Evolutionary conservation across 331 rosid genomes (phyloP).

Genomic region (Dryas integrifolia): DNA sequence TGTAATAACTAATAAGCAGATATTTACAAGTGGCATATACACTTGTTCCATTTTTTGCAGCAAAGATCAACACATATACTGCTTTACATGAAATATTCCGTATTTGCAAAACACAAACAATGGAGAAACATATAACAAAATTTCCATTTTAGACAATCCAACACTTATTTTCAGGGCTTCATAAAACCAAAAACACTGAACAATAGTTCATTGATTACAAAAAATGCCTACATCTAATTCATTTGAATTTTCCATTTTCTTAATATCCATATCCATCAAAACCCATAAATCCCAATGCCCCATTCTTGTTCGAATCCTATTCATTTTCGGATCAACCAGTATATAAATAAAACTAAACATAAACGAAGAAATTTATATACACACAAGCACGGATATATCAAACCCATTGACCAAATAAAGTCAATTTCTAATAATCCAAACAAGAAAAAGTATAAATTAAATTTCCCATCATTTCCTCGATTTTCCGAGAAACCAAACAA

Average conservation of each 20-base stretch:
- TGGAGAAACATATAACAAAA: too few relatives aligned
- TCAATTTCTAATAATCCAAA: not conserved
- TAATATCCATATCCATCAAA: not conserved
- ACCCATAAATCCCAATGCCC: not conserved
- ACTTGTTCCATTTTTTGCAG: not conserved
- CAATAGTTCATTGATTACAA: too few relatives aligned
- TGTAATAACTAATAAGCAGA: not conserved
- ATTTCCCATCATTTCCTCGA: not conserved
- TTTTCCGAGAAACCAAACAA: not conserved
- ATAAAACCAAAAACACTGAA: too few relatives aligned
- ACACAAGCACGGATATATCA: not conserved
- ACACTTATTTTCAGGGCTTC: too few relatives aligned
- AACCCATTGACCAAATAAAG: not conserved
- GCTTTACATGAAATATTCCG: not conserved
- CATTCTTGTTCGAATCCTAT: not conserved
- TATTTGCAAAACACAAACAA: not conserved
- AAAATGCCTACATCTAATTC: not conserved
- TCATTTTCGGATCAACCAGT: not conserved
- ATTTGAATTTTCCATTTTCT: not conserved
- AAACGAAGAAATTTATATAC: not conserved
- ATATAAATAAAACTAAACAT: not conserved
- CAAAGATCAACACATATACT: not conserved
- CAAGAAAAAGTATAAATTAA: not conserved
- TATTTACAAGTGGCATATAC: not conserved
- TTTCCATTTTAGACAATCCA: too few relatives aligned